These are phyloP conservation scores for Fusarium transvaalense DNA, from an alignment of 2,329 filamentous ascomycete species.

Conservation along the genomic window DNA sequence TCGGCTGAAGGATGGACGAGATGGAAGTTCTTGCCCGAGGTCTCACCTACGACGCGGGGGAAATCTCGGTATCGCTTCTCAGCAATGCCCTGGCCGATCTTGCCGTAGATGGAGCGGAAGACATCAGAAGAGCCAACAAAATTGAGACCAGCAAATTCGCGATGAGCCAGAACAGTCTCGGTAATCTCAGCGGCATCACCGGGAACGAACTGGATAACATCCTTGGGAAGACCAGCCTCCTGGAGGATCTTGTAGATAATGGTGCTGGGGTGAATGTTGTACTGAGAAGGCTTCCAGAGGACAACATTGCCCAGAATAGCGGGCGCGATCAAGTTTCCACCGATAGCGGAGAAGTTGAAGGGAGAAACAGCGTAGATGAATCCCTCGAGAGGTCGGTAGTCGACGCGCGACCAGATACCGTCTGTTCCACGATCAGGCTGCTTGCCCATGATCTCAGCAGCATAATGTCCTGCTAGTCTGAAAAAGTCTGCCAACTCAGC, in stretches of 20 bases:
- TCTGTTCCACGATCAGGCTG: constrained; percentile 52
- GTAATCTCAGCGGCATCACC: constrained; percentile 89
- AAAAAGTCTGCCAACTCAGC: constrained; percentile 94
- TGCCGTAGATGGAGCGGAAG: constrained; percentile 88
- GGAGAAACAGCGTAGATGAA: constrained; percentile 95
- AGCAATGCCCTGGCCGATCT: constrained; percentile 84
- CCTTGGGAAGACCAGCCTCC: constrained; percentile 87
- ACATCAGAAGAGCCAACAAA: constrained; percentile 94
- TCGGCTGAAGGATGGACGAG: constrained; percentile 83
- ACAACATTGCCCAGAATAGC: constrained; percentile 95
- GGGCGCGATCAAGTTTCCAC: constrained; percentile 84
- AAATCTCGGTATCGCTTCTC: constrained; percentile 86
- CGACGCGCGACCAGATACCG: constrained; percentile 72
- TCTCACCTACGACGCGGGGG: constrained; percentile 89
- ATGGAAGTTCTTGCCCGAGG: constrained; percentile 95
- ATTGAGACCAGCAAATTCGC: constrained; percentile 88
- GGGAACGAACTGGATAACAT: constrained; percentile 93
- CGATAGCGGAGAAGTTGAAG: constrained; percentile 97
- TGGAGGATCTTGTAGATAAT: constrained; percentile 90
- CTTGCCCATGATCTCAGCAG: constrained; percentile 61
- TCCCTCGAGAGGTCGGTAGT: constrained; percentile 91
- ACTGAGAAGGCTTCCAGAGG: constrained; percentile 93
- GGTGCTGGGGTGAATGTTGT: constrained; percentile 87
- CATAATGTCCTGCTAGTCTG: constrained; percentile 93
- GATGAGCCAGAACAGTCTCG: constrained; percentile 78